A percentile compares a stretch with the other conserved stretches of the same genome.
These are phyloP conservation scores for Onygenales sp. DNA, from an alignment of 2,329 filamentous ascomycete genomes.

Conservation along the genomic window DNA sequence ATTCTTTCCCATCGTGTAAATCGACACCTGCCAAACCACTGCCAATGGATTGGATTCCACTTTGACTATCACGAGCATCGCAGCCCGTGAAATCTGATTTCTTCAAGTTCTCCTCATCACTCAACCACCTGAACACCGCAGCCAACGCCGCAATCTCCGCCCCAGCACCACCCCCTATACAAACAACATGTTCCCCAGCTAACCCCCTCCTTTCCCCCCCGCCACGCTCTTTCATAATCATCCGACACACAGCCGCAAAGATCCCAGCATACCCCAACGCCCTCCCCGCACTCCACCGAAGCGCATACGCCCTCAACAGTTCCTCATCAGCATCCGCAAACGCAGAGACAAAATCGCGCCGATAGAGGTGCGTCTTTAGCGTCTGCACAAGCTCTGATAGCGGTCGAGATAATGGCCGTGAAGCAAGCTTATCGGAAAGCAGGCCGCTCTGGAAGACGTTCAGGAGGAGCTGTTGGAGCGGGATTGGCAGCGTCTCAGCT, in stretches of 20 bases:
- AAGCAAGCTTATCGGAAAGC: conserved; percentile 8
- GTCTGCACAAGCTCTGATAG: conserved; percentile 57
- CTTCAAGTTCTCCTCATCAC: conserved; percentile 6
- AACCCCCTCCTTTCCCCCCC: background rate
- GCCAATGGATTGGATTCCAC: background rate
- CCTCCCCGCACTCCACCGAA: conserved; percentile 81
- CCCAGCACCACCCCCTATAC: conserved; percentile 56
- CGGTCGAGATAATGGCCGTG: conserved; percentile 31
- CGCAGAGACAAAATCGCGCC: conserved; percentile 71
- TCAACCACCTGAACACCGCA: conserved; percentile 38
- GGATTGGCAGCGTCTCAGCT: conserved; percentile 31
- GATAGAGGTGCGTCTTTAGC: conserved; percentile 77
- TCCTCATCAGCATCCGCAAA: conserved; percentile 57
- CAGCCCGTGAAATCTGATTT: background rate
- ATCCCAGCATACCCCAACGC: conserved; percentile 71
- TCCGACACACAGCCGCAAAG: conserved; percentile 24
- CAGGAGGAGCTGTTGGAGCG: conserved; percentile 60
- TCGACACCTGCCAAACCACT: background rate
- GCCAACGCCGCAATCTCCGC: conserved; percentile 58
- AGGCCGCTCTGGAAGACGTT: conserved; percentile 65
- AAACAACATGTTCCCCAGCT: conserved; percentile 34
- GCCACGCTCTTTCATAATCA: conserved; percentile 9
- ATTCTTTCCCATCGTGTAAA: background rate
- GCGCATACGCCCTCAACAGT: conserved; percentile 71
- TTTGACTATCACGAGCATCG: background rate